Percentiles rank a stretch among this genome's conserved stretches.
Evolutionary conservation across 73 alveolate species (phyloP).

Genomic region (Paramecium pentaurelia): DNA sequence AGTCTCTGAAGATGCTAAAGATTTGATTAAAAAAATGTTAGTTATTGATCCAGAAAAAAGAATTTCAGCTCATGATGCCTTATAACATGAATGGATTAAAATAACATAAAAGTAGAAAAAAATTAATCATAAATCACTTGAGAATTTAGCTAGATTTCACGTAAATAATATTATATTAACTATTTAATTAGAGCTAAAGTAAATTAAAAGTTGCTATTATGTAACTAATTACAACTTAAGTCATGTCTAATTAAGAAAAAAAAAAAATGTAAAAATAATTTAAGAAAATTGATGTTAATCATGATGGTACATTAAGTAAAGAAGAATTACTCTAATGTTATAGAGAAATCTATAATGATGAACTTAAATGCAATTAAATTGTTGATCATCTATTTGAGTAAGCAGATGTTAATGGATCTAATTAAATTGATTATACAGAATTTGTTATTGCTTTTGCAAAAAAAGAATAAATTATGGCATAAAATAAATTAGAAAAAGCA

Average conservation of each 20-base stretch:
- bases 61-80: constrained; percentile 69
- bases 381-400: background rate
- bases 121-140: background rate
- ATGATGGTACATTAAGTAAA: constrained; percentile 74
- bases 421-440: constrained; percentile 21
- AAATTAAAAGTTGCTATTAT: constrained; percentile 57
- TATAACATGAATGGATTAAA: constrained; percentile 64
- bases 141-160: constrained; percentile 42
- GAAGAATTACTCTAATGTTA: constrained; percentile 67
- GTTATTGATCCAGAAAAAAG: constrained; percentile 67
- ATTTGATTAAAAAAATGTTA: constrained; percentile 70
- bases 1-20: constrained; percentile 67
- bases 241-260: constrained; percentile 45
- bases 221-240: constrained; percentile 46
- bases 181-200: background rate
- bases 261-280: constrained; percentile 63
- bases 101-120: constrained; percentile 35
- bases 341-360: background rate
- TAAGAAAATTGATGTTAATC: constrained; percentile 71
- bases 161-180: background rate
- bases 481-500: constrained; percentile 12
- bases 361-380: background rate
- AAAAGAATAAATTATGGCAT: constrained; percentile 32
- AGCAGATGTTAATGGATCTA: constrained; percentile 29
- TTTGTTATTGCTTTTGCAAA: background rate